A percentile compares a stretch with the other conserved stretches of the same genome.
These are phyloP conservation scores for Microcyclosporella mali DNA, from an alignment of 2,329 filamentous ascomycete species.

Conservation along the genomic window DNA sequence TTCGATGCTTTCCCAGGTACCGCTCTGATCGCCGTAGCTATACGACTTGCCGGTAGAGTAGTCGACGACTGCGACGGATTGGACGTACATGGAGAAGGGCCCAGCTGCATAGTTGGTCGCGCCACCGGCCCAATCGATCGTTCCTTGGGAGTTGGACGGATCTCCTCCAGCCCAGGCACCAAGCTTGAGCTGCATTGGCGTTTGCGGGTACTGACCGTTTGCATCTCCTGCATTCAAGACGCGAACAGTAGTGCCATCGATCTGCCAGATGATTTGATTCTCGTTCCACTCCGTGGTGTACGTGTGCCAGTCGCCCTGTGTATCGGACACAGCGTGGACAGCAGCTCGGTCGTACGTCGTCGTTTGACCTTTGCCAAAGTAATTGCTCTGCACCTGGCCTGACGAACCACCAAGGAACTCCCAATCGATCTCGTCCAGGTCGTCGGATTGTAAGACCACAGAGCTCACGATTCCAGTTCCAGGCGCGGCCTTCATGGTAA, in stretches of 20 bases:
- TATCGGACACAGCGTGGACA: constrained; percentile 63
- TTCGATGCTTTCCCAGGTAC: constrained; percentile 74
- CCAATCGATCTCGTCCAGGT: constrained; percentile 92
- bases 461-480: constrained; percentile 91
- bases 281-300: constrained; percentile 91
- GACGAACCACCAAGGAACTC: constrained; percentile 83
- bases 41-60: constrained; percentile 90
- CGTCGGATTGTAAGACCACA: constrained; percentile 82
- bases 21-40: constrained; percentile 69
- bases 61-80: constrained; percentile 70
- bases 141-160: constrained; percentile 68
- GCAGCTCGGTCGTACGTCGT: constrained; percentile 80
- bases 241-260: constrained; percentile 70
- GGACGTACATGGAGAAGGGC: constrained; percentile 80
- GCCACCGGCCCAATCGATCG: constrained; percentile 83
- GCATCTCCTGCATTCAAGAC: constrained; percentile 66
- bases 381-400: constrained; percentile 85
- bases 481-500: constrained; percentile 76
- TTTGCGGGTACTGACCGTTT: constrained; percentile 79
- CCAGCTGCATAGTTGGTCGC: constrained; percentile 75
- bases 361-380: constrained; percentile 89
- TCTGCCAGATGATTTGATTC: constrained; percentile 77
- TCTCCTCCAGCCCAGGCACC: constrained; percentile 92
- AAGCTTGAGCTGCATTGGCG: constrained; percentile 90
- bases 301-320: constrained; percentile 71